phyloP scores from a whole-genome alignment of 1,284 basidiomycete species.

The Stereum hirsutum region DNA sequence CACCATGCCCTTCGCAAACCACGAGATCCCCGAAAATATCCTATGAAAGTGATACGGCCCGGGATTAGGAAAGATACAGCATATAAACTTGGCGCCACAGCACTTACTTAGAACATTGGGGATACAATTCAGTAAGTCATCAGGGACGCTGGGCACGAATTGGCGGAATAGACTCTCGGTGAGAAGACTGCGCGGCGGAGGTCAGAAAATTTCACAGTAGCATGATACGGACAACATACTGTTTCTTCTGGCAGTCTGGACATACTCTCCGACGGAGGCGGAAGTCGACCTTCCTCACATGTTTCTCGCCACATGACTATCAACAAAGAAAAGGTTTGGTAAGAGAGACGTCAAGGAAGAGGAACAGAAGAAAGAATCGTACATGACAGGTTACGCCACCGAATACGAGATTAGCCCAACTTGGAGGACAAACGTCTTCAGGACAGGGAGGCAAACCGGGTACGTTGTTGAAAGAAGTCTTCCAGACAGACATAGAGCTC shows the following conservation, averaged over 20 bases:
- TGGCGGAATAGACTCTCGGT: background rate
- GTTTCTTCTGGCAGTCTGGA: conserved; percentile 5
- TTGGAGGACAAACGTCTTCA: conserved; percentile 4
- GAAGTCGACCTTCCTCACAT: conserved; percentile 6
- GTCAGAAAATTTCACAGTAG: background rate
- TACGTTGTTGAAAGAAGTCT: conserved; percentile 1
- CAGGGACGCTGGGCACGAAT: background rate
- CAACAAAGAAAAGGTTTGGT: background rate
- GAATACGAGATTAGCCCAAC: conserved; percentile 8
- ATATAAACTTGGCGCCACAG: background rate
- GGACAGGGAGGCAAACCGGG: conserved; percentile 6
- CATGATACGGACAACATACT: background rate
- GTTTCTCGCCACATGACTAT: conserved; percentile 7
- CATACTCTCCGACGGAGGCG: conserved; percentile 9
- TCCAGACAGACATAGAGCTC: conserved; percentile 5
- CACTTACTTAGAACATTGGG: background rate
- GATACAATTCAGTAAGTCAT: background rate
- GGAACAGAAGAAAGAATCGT: background rate
- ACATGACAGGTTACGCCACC: conserved; percentile 9
- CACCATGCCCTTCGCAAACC: no score
- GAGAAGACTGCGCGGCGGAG: background rate
- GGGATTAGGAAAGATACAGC: background rate
- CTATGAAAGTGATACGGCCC: background rate
- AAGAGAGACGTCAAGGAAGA: background rate
- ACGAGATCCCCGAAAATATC: background rate